Evolutionary conservation across 495 filamentous ascomycete species (phyloP).

Genomic region (Penicillium canariense): DNA sequence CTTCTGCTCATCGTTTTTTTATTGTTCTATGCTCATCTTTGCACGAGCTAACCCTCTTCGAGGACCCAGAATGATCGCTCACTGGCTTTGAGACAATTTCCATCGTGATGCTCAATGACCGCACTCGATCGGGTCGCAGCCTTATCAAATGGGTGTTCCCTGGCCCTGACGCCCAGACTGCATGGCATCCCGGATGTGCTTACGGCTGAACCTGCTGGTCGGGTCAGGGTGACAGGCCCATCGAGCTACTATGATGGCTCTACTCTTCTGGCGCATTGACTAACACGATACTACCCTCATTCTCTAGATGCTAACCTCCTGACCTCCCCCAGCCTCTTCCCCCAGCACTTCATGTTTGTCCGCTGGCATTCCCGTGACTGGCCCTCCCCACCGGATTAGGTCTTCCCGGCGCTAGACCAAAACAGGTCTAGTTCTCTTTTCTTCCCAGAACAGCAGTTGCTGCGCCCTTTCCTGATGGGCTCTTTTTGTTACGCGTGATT

Average conservation of each 20-base stretch:
- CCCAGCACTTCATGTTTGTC: constrained; percentile 6
- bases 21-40: not conserved
- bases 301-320: constrained; percentile 19
- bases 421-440: constrained; percentile 13
- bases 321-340: not conserved
- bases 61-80: not conserved
- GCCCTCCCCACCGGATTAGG: constrained; percentile 13
- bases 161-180: constrained; percentile 3
- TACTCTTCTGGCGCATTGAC: not conserved
- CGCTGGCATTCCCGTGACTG: constrained; percentile 23
- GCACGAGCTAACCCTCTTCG: not conserved
- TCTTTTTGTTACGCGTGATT: constrained; percentile 1
- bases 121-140: constrained; percentile 6
- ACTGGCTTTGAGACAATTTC: not conserved
- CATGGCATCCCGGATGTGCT: constrained; percentile 7
- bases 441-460: constrained; percentile 3
- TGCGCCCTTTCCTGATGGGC: not conserved
- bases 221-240: constrained; percentile 1
- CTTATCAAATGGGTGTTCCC: constrained; percentile 1
- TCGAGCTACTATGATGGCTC: not conserved
- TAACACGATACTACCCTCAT: not conserved
- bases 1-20: not conserved
- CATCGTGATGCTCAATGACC: constrained; percentile 4
- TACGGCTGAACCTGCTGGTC: constrained; percentile 11
- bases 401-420: constrained; percentile 15